Evolutionary conservation across 371 early-diverging fungal genomes (phyloP).

Genomic region (Mortierella sp.): DNA sequence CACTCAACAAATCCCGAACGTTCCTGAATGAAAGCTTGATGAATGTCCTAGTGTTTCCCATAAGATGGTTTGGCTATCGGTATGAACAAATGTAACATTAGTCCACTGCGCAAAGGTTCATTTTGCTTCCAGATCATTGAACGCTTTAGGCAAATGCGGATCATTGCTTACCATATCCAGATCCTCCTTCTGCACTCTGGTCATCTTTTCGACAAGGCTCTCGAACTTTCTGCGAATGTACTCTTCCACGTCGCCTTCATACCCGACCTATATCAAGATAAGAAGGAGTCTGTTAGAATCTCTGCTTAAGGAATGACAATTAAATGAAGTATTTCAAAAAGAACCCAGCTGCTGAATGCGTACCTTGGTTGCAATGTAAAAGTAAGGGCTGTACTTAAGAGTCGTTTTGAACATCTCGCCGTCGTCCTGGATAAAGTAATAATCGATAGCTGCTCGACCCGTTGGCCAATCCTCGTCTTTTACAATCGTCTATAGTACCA

Average conservation of each 20-base stretch:
- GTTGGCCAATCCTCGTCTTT: constrained; percentile 73
- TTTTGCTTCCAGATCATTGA: not conserved
- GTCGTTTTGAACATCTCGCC: constrained; percentile 93
- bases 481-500: constrained; percentile 65
- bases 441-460: constrained; percentile 89
- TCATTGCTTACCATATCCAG: constrained; percentile 77
- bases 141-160: not conserved
- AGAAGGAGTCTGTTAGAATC: not conserved
- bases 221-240: constrained; percentile 85
- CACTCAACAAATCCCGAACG: constrained; percentile 82
- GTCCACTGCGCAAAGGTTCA: not conserved
- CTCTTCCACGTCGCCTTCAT: constrained; percentile 88
- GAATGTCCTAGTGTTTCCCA: constrained; percentile 78
- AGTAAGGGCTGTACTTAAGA: constrained; percentile 90
- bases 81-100: not conserved
- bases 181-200: constrained; percentile 86
- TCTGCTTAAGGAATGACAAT: not conserved
- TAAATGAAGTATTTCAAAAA: not conserved
- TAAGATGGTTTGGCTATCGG: constrained; percentile 89
- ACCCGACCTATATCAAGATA: constrained; percentile 34
- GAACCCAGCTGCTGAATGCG: not conserved
- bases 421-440: constrained; percentile 93
- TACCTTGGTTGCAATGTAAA: constrained; percentile 89
- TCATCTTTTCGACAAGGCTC: constrained; percentile 72
- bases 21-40: constrained; percentile 91